These are phyloP conservation scores for Theobroma grandiflorum DNA, from an alignment of 441 rosid genomes.

Conservation along the genomic window DNA sequence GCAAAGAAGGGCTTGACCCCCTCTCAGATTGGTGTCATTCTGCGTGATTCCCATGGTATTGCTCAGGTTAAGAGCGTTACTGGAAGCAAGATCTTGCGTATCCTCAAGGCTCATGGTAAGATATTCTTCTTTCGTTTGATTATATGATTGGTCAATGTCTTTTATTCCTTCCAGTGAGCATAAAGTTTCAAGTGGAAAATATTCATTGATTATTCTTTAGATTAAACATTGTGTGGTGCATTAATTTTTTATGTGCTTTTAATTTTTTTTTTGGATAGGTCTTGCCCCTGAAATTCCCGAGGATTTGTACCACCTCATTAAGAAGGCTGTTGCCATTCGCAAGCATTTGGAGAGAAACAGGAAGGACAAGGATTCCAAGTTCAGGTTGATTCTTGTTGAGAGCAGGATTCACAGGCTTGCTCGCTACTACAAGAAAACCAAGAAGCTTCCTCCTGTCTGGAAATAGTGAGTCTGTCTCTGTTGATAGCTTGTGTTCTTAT, in stretches of 20 bases:
- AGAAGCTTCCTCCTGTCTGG: conserved; percentile 88
- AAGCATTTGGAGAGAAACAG: conserved; percentile 79
- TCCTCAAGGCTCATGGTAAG: conserved; percentile 70
- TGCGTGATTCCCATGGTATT: conserved; percentile 76
- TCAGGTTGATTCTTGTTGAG: conserved; percentile 71
- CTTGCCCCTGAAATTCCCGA: conserved; percentile 81
- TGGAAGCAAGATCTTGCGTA: conserved; percentile 71
- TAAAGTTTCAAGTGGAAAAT: not conserved
- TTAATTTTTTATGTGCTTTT: not conserved
- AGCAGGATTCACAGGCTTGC: conserved; percentile 84
- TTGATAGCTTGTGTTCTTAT: not conserved
- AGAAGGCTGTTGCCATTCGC: conserved; percentile 79
- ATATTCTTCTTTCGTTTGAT: not conserved
- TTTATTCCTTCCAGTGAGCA: not conserved
- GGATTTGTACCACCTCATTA: conserved; percentile 74
- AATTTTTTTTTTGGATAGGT: conserved; percentile 34
- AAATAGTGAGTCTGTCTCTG: conserved; percentile 54
- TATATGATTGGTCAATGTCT: too few relatives aligned
- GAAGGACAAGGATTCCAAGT: conserved; percentile 77
- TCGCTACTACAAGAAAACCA: conserved; percentile 80
- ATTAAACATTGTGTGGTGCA: not conserved
- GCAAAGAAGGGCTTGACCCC: conserved; percentile 77
- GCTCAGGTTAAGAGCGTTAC: conserved; percentile 75
- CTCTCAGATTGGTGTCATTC: conserved; percentile 76
- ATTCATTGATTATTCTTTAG: not conserved